A percentile compares a stretch with the other conserved stretches of the same genome.
These are phyloP conservation scores for Xylaria cubensis DNA, from an alignment of 495 filamentous ascomycete genomes.

Conservation along the genomic window DNA sequence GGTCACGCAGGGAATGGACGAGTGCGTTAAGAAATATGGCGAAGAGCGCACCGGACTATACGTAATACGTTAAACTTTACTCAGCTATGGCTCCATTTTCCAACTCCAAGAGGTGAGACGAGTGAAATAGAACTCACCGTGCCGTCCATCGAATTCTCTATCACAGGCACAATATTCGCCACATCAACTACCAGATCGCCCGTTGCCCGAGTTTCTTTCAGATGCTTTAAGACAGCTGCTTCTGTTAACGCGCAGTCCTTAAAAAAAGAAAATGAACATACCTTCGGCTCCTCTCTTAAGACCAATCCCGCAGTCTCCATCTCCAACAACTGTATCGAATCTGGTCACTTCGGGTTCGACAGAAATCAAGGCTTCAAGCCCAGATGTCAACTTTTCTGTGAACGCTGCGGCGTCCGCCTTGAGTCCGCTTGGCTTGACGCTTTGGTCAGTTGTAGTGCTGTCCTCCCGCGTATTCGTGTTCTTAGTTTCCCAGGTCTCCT, in stretches of 20 bases:
- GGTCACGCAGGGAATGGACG: slow-evolving; percentile 71
- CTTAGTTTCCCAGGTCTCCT: slow-evolving; percentile 63
- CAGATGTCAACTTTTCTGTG: slow-evolving; percentile 67
- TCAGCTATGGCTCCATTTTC: background rate
- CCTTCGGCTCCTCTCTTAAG: slow-evolving; percentile 89
- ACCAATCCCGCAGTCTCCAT: slow-evolving; percentile 94
- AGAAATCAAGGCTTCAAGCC: slow-evolving; percentile 71
- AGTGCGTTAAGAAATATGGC: slow-evolving; percentile 96
- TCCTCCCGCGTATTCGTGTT: slow-evolving; percentile 53
- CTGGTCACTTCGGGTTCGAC: slow-evolving; percentile 85
- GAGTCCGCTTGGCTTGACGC: slow-evolving; percentile 70
- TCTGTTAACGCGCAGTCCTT: slow-evolving; percentile 13
- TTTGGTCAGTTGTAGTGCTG: slow-evolving; percentile 48
- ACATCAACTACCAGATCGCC: slow-evolving; percentile 77
- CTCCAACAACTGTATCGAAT: slow-evolving; percentile 91
- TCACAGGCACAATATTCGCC: slow-evolving; percentile 74
- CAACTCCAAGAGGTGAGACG: background rate
- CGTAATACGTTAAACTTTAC: background rate
- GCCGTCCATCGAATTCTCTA: slow-evolving; percentile 94
- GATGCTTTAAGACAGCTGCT: slow-evolving; percentile 70
- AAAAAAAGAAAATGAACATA: slow-evolving; percentile 40
- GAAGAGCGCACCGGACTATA: slow-evolving; percentile 82
- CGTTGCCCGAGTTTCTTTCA: slow-evolving; percentile 61
- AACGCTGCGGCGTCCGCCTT: slow-evolving; percentile 66
- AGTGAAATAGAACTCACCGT: slow-evolving; percentile 51